Percentiles rank a stretch among this genome's conserved stretches.
These are phyloP conservation scores for Sherardia arvensis DNA, from an alignment of 257 asterid species.

Conservation along the genomic window DNA sequence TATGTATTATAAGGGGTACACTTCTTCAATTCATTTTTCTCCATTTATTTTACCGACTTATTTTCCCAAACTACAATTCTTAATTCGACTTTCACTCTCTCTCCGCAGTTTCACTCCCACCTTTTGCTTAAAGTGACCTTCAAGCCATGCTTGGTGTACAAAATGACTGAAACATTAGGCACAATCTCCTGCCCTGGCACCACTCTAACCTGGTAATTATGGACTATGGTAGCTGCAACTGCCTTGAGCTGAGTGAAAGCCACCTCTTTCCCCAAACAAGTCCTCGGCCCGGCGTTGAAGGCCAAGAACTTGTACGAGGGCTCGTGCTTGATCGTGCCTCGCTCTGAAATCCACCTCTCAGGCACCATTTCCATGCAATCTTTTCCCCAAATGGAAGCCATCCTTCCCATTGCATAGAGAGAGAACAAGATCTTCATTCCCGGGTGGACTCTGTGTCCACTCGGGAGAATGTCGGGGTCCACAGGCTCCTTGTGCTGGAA, in stretches of 20 bases:
- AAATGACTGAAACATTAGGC: constrained; percentile 55
- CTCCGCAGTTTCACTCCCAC: too few species aligned
- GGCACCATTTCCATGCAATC: constrained; percentile 56
- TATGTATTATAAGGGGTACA: too few species aligned
- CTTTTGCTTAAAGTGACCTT: constrained; percentile 44
- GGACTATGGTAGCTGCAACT: constrained; percentile 41
- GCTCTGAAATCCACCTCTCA: constrained; percentile 61
- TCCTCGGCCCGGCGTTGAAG: constrained; percentile 70
- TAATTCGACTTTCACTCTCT: too few species aligned
- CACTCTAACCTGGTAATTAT: constrained; percentile 33
- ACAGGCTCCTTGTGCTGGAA: constrained; percentile 53
- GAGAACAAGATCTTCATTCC: constrained; percentile 36
- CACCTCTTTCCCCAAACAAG: constrained; percentile 58
- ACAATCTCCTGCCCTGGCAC: constrained; percentile 31
- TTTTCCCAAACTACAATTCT: too few species aligned
- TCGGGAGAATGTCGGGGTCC: constrained; percentile 37
- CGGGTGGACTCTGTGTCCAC: constrained; percentile 48
- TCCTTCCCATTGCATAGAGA: constrained; percentile 67
- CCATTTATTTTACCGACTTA: too few species aligned
- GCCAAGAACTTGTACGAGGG: constrained; percentile 67
- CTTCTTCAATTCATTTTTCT: too few species aligned
- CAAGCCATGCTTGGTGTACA: constrained; percentile 48
- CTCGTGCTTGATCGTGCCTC: constrained; percentile 52
- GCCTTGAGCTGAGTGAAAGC: constrained; percentile 55
- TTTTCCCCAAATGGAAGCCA: constrained; percentile 51